These are phyloP conservation scores for Aspergillus proliferans DNA, from an alignment of 2,329 filamentous ascomycete genomes.

Conservation along the genomic window DNA sequence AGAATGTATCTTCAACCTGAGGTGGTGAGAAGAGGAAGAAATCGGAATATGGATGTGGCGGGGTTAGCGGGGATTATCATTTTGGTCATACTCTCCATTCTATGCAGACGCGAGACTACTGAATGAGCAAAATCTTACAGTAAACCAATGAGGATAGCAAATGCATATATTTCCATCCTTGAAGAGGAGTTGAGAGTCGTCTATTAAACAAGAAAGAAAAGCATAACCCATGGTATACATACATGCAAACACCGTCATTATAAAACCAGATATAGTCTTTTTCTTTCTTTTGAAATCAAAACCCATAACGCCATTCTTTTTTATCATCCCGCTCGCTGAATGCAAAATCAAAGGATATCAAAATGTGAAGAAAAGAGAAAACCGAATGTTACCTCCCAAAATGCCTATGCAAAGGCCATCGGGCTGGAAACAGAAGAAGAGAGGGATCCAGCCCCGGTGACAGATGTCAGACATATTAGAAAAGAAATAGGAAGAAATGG, in stretches of 20 bases:
- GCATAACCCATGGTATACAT: constrained; percentile 13
- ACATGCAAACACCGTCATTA: constrained; percentile 9
- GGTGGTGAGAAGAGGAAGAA: no score
- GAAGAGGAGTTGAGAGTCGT: constrained; percentile 21
- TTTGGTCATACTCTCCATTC: no score
- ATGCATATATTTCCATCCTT: constrained; percentile 2
- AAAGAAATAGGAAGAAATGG: constrained; percentile 9
- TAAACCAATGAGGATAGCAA: no score
- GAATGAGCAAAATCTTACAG: neutral
- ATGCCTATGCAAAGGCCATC: constrained; percentile 17
- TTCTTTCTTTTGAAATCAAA: constrained; percentile 3
- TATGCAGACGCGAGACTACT: neutral
- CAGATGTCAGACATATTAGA: constrained; percentile 15
- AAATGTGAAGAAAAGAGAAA: constrained; percentile 3
- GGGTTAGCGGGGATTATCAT: no score
- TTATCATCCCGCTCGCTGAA: constrained; percentile 13
- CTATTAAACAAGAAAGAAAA: constrained; percentile 13
- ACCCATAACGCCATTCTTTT: constrained; percentile 11
- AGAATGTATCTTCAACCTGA: no score
- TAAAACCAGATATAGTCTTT: neutral
- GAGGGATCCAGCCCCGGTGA: constrained; percentile 31
- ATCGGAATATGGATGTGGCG: no score
- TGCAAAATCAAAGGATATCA: constrained; percentile 12
- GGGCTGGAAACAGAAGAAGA: constrained; percentile 21
- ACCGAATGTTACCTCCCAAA: constrained; percentile 19